Evolutionary conservation across 805 yeast species (phyloP), one percentile per base, ranked within the genome.

Genomic region (Spencermartinsiella europaea): DNA sequence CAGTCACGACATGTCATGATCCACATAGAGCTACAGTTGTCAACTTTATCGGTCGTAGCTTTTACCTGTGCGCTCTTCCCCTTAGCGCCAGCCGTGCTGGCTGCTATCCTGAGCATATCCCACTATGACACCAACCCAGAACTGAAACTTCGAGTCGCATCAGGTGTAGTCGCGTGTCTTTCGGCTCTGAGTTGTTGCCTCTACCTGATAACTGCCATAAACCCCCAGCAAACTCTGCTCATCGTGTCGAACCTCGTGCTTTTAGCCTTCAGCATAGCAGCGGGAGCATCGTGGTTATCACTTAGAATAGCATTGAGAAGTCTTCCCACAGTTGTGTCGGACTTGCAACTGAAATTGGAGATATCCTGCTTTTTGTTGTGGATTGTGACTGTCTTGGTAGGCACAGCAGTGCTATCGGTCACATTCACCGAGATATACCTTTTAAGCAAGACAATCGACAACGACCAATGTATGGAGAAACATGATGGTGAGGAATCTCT

Each of bases 1-100:
- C n/a, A n/a, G n/a, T n/a, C 31, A 25, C 31, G 31, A 25, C 34
- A 21, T 40, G 39, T 15, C 28, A 50, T 50, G 56, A 48, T 60
- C 17, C 52, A 45, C 5, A 56, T 60, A 4, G 54, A 60, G 35
- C 49, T 60, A 12, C 56, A 57, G 43, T 44, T 60, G 35, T 56
- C 63, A 14, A 53, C 59, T 3, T 37, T 54, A 3, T 56, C 63
- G n/a, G 35, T 58, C 21, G 47, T 47, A 3, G 51, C 62, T 1
- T 40, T 58, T 16, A 47, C 35, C 17, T 44, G 50, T 20, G 16
- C 40, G 27, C 38, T 44, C 19, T n/a, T 43, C 14, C 42, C 54
- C 3, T 12, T 42, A 3, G 47, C 53, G 3, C 52, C 55, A 10
- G 50, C 45, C 8, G 46, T 19, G 15, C 34, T 47, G 27, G 33